Evolutionary conservation across 2,329 filamentous ascomycete species (phyloP).

Genomic region (Westerdykella ornata): DNA sequence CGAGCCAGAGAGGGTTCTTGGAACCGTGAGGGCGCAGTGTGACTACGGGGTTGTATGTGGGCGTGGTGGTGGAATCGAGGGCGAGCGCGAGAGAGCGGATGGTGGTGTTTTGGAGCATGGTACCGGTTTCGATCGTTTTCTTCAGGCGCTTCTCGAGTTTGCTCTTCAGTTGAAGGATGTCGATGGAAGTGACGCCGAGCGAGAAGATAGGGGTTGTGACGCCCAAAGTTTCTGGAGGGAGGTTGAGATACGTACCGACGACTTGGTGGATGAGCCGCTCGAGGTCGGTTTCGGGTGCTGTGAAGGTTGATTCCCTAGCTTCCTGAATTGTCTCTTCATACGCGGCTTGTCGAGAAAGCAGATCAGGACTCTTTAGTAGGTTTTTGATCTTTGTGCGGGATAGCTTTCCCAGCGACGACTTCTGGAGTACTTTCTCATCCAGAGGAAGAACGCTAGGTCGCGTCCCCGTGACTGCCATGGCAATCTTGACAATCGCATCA

Average conservation of each 20-base stretch:
- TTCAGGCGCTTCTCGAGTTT: conserved; percentile 26
- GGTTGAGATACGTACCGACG: not conserved
- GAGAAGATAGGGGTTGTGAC: conserved; percentile 20
- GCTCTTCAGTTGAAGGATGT: conserved; percentile 39
- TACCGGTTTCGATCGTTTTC: conserved; percentile 34
- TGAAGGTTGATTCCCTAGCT: not conserved
- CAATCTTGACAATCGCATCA: too few species aligned
- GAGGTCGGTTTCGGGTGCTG: conserved; percentile 2
- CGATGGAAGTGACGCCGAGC: conserved; percentile 38
- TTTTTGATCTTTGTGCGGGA: conserved; percentile 6
- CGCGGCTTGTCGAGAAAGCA: not conserved
- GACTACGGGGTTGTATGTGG: conserved; percentile 12
- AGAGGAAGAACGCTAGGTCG: conserved; percentile 1
- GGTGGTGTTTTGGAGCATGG: conserved; percentile 33
- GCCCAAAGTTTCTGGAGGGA: not conserved
- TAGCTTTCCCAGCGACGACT: conserved; percentile 5
- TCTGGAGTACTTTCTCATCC: conserved; percentile 3
- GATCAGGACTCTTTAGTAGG: conserved; percentile 1
- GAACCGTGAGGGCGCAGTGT: conserved; percentile 11
- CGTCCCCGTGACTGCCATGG: too few species aligned
- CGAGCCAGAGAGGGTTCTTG: conserved; percentile 11
- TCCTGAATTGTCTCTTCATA: not conserved
- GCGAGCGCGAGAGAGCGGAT: conserved; percentile 19
- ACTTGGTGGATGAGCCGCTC: conserved; percentile 2
- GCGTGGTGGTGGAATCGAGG: not conserved